Evolutionary conservation across 805 yeast species (phyloP), one percentile per base, ranked within the genome.

Genomic region (Barnettozyma populi): DNA sequence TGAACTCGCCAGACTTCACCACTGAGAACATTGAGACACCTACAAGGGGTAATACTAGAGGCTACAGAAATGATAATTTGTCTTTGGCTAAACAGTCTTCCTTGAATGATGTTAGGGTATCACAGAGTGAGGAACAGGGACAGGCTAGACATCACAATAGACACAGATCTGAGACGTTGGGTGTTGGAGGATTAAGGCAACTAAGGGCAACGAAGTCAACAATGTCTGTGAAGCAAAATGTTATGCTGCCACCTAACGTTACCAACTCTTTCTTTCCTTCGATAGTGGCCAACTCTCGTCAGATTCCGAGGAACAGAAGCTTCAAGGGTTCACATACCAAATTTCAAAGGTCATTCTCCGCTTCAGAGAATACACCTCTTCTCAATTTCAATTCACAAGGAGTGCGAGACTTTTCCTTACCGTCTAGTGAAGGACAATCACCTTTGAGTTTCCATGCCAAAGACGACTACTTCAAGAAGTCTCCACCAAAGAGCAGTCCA

Each of bases 81-180:
- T 24, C 43, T 7, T 19, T 50, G 29, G 24, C 36, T 4, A 44
- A 48, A 20, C 44, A 45, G 32, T 27, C 39, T 13, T 37, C 51
- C 6, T 5, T 47, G 14, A 46, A 50, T n/a, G 50, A 43, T 38
- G 36, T 39, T 35, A 20, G 42, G 25, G 43, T 20, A 14, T 2
- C 36, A 10, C 34, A 36, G 36, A 23, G 36, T 40, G 10, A 29
- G 13, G 43, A 10, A 9, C 31, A 36, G 18, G 19, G 29, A 16
- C 18, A 14, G 19, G 14, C 16, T 5, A 42, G 44, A 27, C 40
- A 52, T 25, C 64, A 60, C 44, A 49, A 43, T 20, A 55, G 64
- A 19, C 61, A 56, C 41, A 50, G 62, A 44, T 59, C 63, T 4
- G 64, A 60, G 41, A 53, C 62, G 1, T 27, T 60, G 2, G 34